Evolutionary conservation across 2,329 filamentous ascomycete genomes (phyloP).

Genomic region (Aaosphaeria arxii): DNA sequence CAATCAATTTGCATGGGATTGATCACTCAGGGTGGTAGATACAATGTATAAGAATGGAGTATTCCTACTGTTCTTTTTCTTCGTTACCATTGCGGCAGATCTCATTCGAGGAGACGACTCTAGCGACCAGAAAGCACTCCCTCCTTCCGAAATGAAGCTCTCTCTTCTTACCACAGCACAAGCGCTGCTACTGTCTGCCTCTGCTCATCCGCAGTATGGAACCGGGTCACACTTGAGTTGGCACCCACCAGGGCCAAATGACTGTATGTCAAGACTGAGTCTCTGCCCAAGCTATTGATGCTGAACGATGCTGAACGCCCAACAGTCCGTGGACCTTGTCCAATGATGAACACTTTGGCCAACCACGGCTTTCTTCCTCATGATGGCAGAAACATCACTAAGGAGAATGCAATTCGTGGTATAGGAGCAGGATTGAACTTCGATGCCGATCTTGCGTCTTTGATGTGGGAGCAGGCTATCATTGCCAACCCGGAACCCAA

Average conservation of each 20-base stretch:
- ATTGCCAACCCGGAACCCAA: slow-evolving; percentile 24
- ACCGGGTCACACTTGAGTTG: background rate
- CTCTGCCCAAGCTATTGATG: background rate
- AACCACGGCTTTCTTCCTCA: slow-evolving; percentile 26
- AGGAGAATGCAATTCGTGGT: slow-evolving; percentile 35
- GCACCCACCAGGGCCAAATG: background rate
- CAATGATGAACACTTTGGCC: slow-evolving; percentile 22
- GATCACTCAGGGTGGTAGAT: no score
- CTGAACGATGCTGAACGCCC: slow-evolving; percentile 8
- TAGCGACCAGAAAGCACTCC: no score
- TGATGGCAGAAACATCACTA: slow-evolving; percentile 24
- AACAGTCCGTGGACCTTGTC: slow-evolving; percentile 24
- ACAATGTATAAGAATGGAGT: no score
- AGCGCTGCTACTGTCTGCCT: no score
- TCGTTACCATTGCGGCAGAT: no score
- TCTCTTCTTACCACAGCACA: no score
- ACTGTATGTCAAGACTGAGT: background rate
- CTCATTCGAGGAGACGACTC: no score
- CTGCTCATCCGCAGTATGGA: background rate
- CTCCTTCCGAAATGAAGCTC: no score
- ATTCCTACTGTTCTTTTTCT: no score
- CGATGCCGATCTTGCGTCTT: slow-evolving; percentile 27
- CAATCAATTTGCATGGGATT: no score
- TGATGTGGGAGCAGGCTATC: slow-evolving; percentile 47
- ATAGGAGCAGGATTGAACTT: slow-evolving; percentile 39